phyloP scores from a whole-genome alignment of 352 stramenopile species.

The Globisporangium nunn region DNA sequence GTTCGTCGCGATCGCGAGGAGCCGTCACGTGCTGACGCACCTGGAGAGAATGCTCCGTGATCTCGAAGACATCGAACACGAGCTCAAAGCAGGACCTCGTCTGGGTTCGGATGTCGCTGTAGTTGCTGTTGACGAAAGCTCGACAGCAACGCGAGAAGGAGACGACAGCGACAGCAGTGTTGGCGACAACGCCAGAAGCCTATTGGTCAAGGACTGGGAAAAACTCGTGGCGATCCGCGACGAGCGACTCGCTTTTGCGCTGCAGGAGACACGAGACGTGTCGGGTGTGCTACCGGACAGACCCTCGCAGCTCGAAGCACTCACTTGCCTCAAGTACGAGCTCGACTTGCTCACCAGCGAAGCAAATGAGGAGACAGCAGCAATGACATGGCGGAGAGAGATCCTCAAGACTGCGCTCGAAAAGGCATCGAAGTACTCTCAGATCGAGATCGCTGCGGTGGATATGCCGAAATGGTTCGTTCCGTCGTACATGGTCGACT shows the following conservation, averaged over 20 bases:
- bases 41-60: neutral
- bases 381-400: neutral
- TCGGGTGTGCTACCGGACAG: neutral
- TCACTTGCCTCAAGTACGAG: neutral
- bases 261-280: neutral
- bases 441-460: neutral
- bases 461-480: neutral
- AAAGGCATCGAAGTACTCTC: neutral
- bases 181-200: neutral
- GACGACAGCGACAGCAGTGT: too few species aligned
- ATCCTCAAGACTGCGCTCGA: neutral
- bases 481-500: conserved; percentile 4
- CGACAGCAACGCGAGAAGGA: neutral
- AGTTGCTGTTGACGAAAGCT: neutral
- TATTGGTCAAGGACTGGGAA: neutral
- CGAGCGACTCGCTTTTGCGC: neutral
- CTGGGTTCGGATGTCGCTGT: too few species aligned
- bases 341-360: neutral
- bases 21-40: neutral
- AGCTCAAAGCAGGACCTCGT: neutral
- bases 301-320: neutral
- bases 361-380: neutral
- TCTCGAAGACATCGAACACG: neutral
- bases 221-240: conserved; percentile 3
- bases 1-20: conserved; percentile 2